Base-by-base conservation (phyloP, 805 yeast genomes). In the Lipomyces yamadae region DNA sequence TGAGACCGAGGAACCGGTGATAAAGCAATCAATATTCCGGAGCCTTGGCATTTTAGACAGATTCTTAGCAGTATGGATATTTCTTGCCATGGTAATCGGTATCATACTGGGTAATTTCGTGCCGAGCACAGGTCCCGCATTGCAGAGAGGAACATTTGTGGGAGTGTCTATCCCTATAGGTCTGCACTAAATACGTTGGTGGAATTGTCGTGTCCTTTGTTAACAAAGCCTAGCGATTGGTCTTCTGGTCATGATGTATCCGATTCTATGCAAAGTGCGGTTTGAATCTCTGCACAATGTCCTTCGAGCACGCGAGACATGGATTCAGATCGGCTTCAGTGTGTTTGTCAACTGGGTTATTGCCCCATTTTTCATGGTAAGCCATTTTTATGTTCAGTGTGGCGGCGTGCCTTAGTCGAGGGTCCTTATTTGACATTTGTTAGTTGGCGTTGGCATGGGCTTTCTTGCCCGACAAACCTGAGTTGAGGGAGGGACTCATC, bases 231-330 rank as follows among this genome's bases (percentile, higher is more conserved):
- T 29, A 62, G 74, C 85, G 0, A 75, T 85, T 5, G 87, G 87
- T 1, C 71, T 85, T 66, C 78, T 85, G 8, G 79, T 83, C 13
- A 85, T 85, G 87, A 84, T 85, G 85, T 76, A 83, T 8, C 88
- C 88, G 1, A 85, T 86, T 2, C 75, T 85, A 48, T 82, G 86
- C 72, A 83, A 83, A 67, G 84, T 85, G 33, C 78, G 80, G 67
- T 85, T 84, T 82, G 88, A 85, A 70, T 73, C 75, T 52, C 67
- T 82, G 30, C 79, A 74, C 62, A 66, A 63, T n/a, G 72, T 76
- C 30, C 50, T 80, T 39, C 53, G 62, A 4, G 64, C 63, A 2
- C 74, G 70, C 24, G 64, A 67, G 8, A 65, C 75, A 42, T 58
- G 72, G 66, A 74, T 68, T 24, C 80, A 76, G 18, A 70, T 84